Evolutionary conservation across 805 yeast species (phyloP).

Genomic region (Hanseniaspora valbyensis): DNA sequence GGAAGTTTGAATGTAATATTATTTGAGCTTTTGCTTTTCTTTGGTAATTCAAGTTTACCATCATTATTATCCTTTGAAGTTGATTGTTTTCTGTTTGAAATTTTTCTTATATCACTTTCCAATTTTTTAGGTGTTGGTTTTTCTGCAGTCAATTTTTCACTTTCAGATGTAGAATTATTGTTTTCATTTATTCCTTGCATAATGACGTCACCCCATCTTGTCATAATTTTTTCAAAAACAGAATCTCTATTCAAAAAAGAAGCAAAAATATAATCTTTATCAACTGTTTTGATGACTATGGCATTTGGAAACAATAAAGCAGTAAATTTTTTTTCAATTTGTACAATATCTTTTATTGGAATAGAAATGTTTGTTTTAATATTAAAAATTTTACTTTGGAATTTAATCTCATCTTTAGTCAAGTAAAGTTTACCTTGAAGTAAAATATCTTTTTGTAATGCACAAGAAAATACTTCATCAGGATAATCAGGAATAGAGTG

Average conservation of each 20-base stretch:
- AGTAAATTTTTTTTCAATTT: constrained; percentile 53
- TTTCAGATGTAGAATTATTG: background rate
- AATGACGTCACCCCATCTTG: constrained; percentile 47
- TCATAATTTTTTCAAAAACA: constrained; percentile 40
- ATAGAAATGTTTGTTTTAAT: constrained; percentile 50
- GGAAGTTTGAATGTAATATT: background rate
- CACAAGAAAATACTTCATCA: constrained; percentile 35
- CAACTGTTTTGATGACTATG: constrained; percentile 50
- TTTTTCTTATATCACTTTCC: background rate
- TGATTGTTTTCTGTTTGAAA: background rate
- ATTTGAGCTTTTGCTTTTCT: no score
- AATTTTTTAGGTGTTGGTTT: background rate
- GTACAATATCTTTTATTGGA: constrained; percentile 50
- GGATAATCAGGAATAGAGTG: background rate
- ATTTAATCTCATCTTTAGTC: constrained; percentile 45
- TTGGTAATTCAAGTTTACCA: no score
- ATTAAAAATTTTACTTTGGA: constrained; percentile 58
- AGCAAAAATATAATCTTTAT: constrained; percentile 53
- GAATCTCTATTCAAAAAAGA: constrained; percentile 52
- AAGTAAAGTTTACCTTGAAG: constrained; percentile 58
- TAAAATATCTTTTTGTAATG: constrained; percentile 52
- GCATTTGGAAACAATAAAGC: constrained; percentile 64
- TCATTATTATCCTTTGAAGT: background rate
- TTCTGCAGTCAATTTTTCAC: background rate
- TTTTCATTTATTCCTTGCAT: constrained; percentile 4